A percentile compares a stretch with the other conserved stretches of the same genome.
Evolutionary conservation across 2,329 filamentous ascomycete species (phyloP).

Genomic region (Cladosporium sp.): DNA sequence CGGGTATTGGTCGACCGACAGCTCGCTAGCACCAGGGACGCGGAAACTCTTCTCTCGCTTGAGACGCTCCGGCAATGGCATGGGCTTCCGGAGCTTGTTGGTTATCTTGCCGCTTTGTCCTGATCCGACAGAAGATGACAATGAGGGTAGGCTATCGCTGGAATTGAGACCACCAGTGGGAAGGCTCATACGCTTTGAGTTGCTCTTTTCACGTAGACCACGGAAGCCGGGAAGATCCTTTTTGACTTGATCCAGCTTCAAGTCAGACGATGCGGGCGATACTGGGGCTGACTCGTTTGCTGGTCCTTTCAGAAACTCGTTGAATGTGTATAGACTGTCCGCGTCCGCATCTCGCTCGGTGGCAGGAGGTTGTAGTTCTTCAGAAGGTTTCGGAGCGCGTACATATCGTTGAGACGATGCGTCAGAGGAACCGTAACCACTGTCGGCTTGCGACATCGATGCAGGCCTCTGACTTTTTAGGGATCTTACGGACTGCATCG

Average conservation of each 20-base stretch:
- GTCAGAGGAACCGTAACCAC: conserved; percentile 32
- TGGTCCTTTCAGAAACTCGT: conserved; percentile 14
- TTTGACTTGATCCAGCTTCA: background rate
- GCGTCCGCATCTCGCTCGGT: background rate
- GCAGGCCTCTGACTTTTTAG: background rate
- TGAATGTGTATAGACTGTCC: conserved; percentile 21
- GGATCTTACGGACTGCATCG: background rate
- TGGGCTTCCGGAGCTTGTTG: conserved; percentile 31
- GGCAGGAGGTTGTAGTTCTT: background rate
- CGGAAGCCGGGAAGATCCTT: conserved; percentile 4
- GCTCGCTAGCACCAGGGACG: background rate
- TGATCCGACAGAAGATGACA: conserved; percentile 7
- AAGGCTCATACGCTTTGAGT: conserved; percentile 9
- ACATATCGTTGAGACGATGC: conserved; percentile 2
- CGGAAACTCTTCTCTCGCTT: conserved; percentile 23
- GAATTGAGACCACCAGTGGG: background rate
- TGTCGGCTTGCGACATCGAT: conserved; percentile 21
- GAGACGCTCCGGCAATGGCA: conserved; percentile 21
- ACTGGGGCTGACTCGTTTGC: background rate
- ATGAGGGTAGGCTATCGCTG: conserved; percentile 13
- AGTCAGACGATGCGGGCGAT: background rate
- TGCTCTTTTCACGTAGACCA: background rate
- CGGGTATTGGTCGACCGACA: background rate
- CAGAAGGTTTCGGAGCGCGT: background rate
- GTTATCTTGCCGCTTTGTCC: conserved; percentile 16